Evolutionary conservation across 2,329 filamentous ascomycete genomes (phyloP).

Genomic region (Ophiocordyceps camponoti-rufipedis): DNA sequence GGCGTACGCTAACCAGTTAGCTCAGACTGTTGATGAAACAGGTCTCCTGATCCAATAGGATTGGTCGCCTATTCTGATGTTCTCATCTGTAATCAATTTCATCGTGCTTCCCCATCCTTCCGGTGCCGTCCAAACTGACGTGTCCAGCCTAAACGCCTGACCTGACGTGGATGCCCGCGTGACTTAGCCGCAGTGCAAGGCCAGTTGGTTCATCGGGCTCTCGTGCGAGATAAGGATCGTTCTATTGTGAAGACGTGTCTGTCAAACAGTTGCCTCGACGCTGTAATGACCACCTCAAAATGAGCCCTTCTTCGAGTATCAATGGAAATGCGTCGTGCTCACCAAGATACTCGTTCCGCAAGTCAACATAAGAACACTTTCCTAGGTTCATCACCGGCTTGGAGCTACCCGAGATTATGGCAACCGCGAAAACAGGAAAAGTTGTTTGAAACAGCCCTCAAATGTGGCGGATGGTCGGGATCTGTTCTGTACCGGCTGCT

Average conservation of each 20-base stretch:
- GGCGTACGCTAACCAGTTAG: not conserved
- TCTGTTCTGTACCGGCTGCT: not conserved
- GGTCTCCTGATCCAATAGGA: not conserved
- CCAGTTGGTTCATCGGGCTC: not conserved
- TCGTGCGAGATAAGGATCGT: not conserved
- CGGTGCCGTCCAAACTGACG: not conserved
- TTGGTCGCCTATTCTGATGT: not conserved
- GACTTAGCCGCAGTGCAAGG: not conserved
- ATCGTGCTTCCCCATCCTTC: not conserved
- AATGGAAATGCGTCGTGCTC: not conserved
- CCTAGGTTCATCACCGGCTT: not conserved
- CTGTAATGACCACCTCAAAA: not conserved
- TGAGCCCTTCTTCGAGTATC: not conserved
- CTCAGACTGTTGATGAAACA: conserved; percentile 1
- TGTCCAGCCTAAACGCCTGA: not conserved
- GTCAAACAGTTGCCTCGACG: not conserved
- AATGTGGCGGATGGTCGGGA: not conserved
- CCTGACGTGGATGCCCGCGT: not conserved
- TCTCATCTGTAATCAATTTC: not conserved
- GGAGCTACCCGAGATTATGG: not conserved
- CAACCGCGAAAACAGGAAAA: not conserved
- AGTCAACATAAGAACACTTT: not conserved
- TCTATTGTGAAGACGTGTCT: not conserved
- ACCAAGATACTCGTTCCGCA: not conserved
- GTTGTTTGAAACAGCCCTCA: not conserved